Conservation (phyloP, 2,329 filamentous ascomycete species). For the Neopestalotiopsis sp. region DNA sequence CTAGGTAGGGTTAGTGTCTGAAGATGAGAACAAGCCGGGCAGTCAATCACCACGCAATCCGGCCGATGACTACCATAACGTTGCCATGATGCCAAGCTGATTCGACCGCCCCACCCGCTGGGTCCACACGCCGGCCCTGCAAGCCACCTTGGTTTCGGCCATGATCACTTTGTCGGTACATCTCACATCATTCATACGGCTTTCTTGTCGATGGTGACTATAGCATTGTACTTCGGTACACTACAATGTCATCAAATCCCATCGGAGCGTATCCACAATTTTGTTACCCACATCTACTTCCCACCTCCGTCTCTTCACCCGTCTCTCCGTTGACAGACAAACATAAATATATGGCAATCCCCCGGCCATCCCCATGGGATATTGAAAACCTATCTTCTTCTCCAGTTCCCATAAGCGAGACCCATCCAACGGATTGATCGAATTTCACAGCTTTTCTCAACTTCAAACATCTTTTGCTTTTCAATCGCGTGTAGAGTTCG, state of each 20-base stretch:
- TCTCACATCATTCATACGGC: not conserved
- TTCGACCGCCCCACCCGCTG: not conserved
- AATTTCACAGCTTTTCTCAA: not conserved
- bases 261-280: not conserved
- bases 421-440: not conserved
- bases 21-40: not conserved
- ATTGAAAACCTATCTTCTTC: not conserved
- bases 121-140: not conserved
- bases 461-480: constrained; percentile 23
- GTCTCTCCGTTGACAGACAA: not conserved
- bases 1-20: not conserved
- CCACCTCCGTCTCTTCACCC: constrained; percentile 3
- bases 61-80: not conserved
- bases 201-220: not conserved
- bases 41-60: not conserved
- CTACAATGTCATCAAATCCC: not conserved
- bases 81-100: constrained; percentile 1
- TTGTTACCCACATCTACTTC: constrained; percentile 7
- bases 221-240: not conserved
- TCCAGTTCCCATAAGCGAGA: constrained; percentile 8
- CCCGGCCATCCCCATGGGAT: constrained; percentile 9
- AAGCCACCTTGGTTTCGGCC: not conserved
- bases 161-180: not conserved
- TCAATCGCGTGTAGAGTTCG: constrained; percentile 40
- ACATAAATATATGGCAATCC: constrained; percentile 20